Conservation (phyloP, 768 basidiomycete species). For the Mycena leptocephala region DNA sequence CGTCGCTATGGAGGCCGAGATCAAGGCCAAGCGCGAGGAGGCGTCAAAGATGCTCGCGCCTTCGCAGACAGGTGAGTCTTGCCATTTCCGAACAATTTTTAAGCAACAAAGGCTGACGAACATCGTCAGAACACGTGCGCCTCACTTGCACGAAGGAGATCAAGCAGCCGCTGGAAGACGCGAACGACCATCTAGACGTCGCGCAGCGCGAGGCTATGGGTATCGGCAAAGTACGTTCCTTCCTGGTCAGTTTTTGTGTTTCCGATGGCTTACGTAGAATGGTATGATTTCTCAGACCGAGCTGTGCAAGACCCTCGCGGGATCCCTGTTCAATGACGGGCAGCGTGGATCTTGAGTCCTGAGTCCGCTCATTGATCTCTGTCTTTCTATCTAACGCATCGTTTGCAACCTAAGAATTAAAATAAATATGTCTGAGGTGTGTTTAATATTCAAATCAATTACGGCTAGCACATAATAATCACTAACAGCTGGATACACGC, state of each 20-base stretch:
- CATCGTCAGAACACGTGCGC: constrained; percentile 72
- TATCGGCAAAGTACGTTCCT: constrained; percentile 77
- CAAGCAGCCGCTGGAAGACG: constrained; percentile 84
- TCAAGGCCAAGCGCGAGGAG: constrained; percentile 74
- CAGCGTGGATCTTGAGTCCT: constrained; percentile 84
- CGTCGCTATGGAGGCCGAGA: constrained; percentile 74
- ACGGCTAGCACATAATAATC: constrained; percentile 4
- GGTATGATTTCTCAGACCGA: constrained; percentile 84
- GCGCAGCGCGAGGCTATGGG: constrained; percentile 93
- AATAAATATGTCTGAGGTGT: constrained; percentile 94
- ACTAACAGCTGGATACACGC: constrained; percentile 49
- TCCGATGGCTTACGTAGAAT: background rate
- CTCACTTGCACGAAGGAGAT: constrained; percentile 81
- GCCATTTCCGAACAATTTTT: too few species aligned
- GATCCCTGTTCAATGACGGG: constrained; percentile 93
- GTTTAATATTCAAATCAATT: too few species aligned
- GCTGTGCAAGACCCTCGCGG: constrained; percentile 89
- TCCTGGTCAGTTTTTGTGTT: background rate
- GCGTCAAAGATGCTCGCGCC: constrained; percentile 73
- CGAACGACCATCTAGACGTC: constrained; percentile 90
- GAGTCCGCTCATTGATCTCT: background rate
- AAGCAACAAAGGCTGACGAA: background rate
- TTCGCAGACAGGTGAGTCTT: constrained; percentile 72
- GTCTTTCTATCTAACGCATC: background rate
- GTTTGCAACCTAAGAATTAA: constrained; percentile 72